Base-by-base conservation (phyloP, 345 rosid species). In the Eucalyptus cladocalyx region DNA sequence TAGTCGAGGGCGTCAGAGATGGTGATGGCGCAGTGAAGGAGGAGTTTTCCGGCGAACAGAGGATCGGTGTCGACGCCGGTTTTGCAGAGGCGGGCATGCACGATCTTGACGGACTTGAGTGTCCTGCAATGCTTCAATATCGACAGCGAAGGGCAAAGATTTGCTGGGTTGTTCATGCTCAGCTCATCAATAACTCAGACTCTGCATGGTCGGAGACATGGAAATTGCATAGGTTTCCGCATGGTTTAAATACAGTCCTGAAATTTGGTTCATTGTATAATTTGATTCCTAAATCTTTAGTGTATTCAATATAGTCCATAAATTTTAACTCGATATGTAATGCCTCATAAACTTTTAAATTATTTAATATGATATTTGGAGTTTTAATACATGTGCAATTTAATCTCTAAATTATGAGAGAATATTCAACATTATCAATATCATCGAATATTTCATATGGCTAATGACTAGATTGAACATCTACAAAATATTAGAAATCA, bases 31-130 rank as follows among this genome's bases (percentile, higher is more conserved):
- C 93, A 93, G 87, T 92, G 97, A 48, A 95, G 94, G 86, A 96
- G 93, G 18, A 95, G 91, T 86, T 94, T 96, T 40, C 98, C 98
- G 58, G 92, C 91, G 89, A 94, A 18, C 88, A 94, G 93, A 53
- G 91, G 92, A 83, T 96, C 94, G 24, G 87, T 51, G 50, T 90
- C 90, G 54, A 89, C 87, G 90, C 96, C 95, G 60, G 89, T 92
- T 91, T 93, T 95, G 86, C 93, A 86, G 45, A 94, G 32, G 47
- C 83, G 91, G 80, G 94, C 92, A 80, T 95, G 98, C 89, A 95
- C 62, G 92, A 95, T 96, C 18, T 90, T 90, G 69, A 96, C 86
- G 42, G 94, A 90, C 88, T 92, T 90, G 76, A 96, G 90, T 89
- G 87, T 93, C 89, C 92, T 93, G 95, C 95, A 94, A 87, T 40